Base-by-base conservation (phyloP, 305 asterid genomes). In the Fraxinus xanthoxyloides region DNA sequence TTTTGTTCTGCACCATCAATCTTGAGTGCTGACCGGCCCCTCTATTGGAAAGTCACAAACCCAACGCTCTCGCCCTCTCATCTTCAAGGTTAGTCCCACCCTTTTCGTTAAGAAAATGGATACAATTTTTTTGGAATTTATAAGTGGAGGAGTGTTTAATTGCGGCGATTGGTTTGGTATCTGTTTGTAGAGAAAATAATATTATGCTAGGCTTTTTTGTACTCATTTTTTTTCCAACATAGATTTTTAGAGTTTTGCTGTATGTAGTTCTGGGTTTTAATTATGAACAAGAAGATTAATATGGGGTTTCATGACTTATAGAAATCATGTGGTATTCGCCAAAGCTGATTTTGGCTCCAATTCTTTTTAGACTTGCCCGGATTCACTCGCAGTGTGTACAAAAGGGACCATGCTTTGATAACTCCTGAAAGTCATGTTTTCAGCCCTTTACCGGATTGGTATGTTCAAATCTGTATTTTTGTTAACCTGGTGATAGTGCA, bases 401-500 rank as follows among this genome's bases (percentile, higher is more conserved):
- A 83, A 83, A 86, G 84, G 70, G 96, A 93, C 87, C 99, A 96
- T 91, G 98, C 98, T 88, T 84, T 96, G 81, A 90, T 96, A 81
- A 92, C 98, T 85, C 98, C 98, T 38, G 98, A 96, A 90, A 96
- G 99, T 82, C 99, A 94, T 82, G 99, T 96, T 77, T 96, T 91
- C 82, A 83, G 98, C 88, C 98, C 96, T 83, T 86, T 94, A 83
- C 95, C 98, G 7, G 89, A 90, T 46, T 96, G 99, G 99, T 96
- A 88, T 59, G 70, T 75, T 79, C 48, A 54, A 74, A 69, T 79
- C 48, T 13, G 8, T 63, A 34, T 35, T 80, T 79, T 54, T 30
- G 31, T 65, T 75, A 15, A 69, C 43, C 85, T 78, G 5, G 76
- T 65, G 48, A 72, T 87, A 54, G n/a, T 48, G 30, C 65, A 63